Evolutionary conservation across 2,329 filamentous ascomycete species (phyloP), one percentile per base, ranked within the genome.

Genomic region (Dactylellina sp.): DNA sequence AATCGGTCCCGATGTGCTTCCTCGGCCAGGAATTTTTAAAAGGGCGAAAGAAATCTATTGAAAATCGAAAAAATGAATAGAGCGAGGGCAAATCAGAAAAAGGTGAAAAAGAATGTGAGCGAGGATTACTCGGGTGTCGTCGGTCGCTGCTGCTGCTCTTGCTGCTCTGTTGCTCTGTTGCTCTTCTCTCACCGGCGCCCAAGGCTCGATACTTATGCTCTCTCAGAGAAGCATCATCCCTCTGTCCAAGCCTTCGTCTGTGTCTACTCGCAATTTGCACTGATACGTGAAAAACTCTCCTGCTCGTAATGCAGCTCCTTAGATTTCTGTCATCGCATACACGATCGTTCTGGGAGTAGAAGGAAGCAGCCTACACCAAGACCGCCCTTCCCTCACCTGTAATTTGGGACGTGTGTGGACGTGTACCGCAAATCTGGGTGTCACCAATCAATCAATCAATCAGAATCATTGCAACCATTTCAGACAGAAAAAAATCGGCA

Each of bases 401-500:
- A 53, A 63, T 63, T 52, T 56, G n/a, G n/a, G n/a, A n/a, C n/a
- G n/a, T n/a, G n/a, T n/a, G n/a, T n/a, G n/a, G n/a, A n/a, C n/a
- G 37, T 22, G 32, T 12, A 66, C 7, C 7, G 52, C 52, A 16
- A 62, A 44, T 52, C 39, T 52, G 46, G 44, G 24, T n/a, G 25
- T 12, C 47, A 18, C 20, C 22, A 20, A 32, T n/a, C 16, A 11
- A 7, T 18, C 52, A 24, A 35, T 11, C 18, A 18, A 16, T 18
- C 37, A n/a, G n/a, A n/a, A n/a, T n/a, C n/a, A n/a, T n/a, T n/a
- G n/a, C n/a, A n/a, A n/a, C n/a, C n/a, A n/a, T n/a, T n/a, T n/a
- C n/a, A n/a, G n/a, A n/a, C 59, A 49, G 37, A 71, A 52, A 44
- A 20, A 64, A 71, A 71, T 71, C 66, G 66, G 57, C 46, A 72